phyloP scores from a whole-genome alignment of 1,139 yeast species.

The Arxiozyma slooffiae region DNA sequence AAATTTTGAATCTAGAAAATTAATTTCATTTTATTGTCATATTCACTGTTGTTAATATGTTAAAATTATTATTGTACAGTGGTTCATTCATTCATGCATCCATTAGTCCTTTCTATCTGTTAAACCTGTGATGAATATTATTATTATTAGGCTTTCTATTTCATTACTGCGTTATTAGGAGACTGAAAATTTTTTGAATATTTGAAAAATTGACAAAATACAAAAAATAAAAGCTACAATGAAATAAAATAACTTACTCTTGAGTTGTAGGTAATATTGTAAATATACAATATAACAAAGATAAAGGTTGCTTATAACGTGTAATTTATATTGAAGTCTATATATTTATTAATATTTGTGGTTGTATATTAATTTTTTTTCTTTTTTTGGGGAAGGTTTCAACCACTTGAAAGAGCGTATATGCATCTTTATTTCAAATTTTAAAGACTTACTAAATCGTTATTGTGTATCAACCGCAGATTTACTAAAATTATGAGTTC shows the following conservation, averaged over 20 bases:
- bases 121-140: neutral
- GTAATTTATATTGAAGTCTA: too few relatives aligned
- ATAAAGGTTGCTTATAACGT: neutral
- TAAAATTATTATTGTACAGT: neutral
- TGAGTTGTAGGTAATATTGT: too few relatives aligned
- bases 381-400: neutral
- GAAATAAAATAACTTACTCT: too few relatives aligned
- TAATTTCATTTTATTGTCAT: too few relatives aligned
- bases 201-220: neutral
- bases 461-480: neutral
- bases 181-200: neutral
- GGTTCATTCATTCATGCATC: too few relatives aligned
- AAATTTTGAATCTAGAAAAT: too few relatives aligned
- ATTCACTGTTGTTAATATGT: too few relatives aligned
- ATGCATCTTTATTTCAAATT: neutral
- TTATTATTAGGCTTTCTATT: too few relatives aligned
- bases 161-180: neutral
- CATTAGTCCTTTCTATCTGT: neutral
- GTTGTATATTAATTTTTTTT: neutral
- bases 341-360: neutral
- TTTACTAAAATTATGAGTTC: conserved; percentile 10
- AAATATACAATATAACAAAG: neutral
- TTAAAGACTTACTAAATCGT: neutral
- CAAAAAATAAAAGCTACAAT: neutral
- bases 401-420: too few relatives aligned